Percentiles rank a stretch among this genome's conserved stretches.
Conservation (phyloP, 495 filamentous ascomycete genomes). For the Stereocaulon alpinum region DNA sequence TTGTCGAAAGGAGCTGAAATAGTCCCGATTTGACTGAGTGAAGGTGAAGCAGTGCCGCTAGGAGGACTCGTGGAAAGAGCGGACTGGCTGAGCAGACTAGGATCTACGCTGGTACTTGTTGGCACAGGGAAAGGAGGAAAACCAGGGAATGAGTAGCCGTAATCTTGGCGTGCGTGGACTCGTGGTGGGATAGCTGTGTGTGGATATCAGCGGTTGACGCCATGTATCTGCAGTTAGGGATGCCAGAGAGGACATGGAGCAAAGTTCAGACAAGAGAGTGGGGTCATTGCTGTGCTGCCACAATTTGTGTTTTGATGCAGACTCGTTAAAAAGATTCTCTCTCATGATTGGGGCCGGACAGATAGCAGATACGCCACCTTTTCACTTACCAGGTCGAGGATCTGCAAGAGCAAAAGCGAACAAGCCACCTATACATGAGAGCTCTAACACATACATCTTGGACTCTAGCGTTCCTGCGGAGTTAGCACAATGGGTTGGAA, state of each 20-base stretch:
- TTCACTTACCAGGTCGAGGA: constrained; percentile 4
- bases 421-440: constrained; percentile 2
- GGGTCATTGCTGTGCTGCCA: neutral
- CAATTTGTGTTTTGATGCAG: neutral
- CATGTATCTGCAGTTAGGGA: neutral
- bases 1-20: neutral
- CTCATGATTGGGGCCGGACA: neutral
- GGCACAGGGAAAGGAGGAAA: neutral
- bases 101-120: neutral
- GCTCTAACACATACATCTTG: constrained; percentile 2
- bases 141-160: constrained; percentile 2
- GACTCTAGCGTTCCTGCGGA: neutral
- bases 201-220: neutral
- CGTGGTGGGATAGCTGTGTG: neutral
- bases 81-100: neutral
- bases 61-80: neutral
- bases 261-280: neutral
- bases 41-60: neutral
- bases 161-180: neutral
- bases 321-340: neutral
- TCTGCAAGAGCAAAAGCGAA: constrained; percentile 6
- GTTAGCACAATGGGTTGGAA: neutral
- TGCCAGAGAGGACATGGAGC: too few relatives aligned
- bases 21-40: neutral
- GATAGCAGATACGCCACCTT: neutral